These are phyloP conservation scores for Anaeromyces robustus DNA, from an alignment of 192 early-diverging fungal genomes.

Conservation along the genomic window DNA sequence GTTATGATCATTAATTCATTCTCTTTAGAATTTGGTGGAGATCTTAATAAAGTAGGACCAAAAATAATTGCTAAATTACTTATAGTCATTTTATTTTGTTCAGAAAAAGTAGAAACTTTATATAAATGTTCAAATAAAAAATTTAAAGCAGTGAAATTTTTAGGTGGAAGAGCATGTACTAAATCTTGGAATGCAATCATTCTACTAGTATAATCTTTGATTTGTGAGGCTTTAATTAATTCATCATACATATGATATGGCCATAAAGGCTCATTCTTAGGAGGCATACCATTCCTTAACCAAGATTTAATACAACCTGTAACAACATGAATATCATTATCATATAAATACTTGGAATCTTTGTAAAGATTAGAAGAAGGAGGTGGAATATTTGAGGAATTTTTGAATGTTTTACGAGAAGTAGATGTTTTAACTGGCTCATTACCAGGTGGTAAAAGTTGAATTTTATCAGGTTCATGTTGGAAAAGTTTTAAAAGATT, in stretches of 20 bases:
- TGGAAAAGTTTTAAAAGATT: slow-evolving; percentile 19
- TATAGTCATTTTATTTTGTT: neutral
- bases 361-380: neutral
- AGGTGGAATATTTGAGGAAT: neutral
- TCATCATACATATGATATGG: slow-evolving; percentile 23
- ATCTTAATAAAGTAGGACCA: neutral
- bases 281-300: slow-evolving; percentile 23
- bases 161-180: slow-evolving; percentile 24
- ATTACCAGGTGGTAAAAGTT: slow-evolving; percentile 13
- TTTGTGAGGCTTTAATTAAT: slow-evolving; percentile 24
- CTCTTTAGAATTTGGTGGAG: neutral
- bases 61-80: neutral
- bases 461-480: slow-evolving; percentile 15
- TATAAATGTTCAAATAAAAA: slow-evolving; percentile 30
- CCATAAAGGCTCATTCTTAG: slow-evolving; percentile 22
- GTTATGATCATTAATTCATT: neutral
- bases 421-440: slow-evolving; percentile 3
- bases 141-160: slow-evolving; percentile 24
- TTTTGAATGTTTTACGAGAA: slow-evolving; percentile 1
- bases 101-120: neutral
- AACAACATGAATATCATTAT: slow-evolving; percentile 38
- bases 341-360: slow-evolving; percentile 16
- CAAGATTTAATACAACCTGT: slow-evolving; percentile 28
- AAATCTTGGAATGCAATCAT: slow-evolving; percentile 37
- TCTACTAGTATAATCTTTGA: slow-evolving; percentile 22